Evolutionary conservation across 306 rosid genomes (phyloP).

Genomic region (Crataegus laevigata): DNA sequence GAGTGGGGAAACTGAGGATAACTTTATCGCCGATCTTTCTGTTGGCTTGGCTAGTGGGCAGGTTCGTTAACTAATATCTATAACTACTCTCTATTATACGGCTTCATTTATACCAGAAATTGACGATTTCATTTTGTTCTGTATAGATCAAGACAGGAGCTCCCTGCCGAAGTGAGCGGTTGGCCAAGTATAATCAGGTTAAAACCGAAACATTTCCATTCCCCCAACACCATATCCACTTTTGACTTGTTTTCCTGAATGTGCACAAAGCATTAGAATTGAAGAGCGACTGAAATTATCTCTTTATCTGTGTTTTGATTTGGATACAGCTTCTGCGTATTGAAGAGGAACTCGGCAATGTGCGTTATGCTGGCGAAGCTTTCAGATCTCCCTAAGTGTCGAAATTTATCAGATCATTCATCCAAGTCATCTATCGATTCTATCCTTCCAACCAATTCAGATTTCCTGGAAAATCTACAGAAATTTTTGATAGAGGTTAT

Average conservation of each 20-base stretch:
- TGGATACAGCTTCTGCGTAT: conserved; percentile 88
- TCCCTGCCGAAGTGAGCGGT: conserved; percentile 97
- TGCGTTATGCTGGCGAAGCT: conserved; percentile 90
- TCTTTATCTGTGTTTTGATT: not conserved
- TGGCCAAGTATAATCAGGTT: conserved; percentile 99
- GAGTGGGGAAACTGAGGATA: conserved; percentile 98
- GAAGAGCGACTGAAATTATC: not conserved
- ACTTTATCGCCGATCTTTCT: conserved; percentile 97
- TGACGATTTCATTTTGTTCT: conserved; percentile 20
- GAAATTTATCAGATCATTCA: not conserved
- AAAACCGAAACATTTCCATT: not conserved
- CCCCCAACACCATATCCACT: not conserved
- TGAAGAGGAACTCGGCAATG: conserved; percentile 87
- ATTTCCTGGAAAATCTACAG: not conserved
- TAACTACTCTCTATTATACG: not conserved
- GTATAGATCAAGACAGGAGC: conserved; percentile 91
- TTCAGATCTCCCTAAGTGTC: conserved; percentile 69
- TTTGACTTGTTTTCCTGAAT: not conserved
- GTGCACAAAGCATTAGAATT: not conserved
- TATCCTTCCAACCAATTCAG: not conserved
- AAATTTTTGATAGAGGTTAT: conserved; percentile 8
- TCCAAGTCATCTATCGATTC: not conserved
- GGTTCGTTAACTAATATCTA: conserved; percentile 35
- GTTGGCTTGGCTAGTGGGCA: conserved; percentile 99
- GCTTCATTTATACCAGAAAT: too few relatives aligned